Percentiles rank a stretch among this genome's conserved stretches.
Conservation (phyloP, 2,329 filamentous ascomycete species). For the Aureobasidium sp. region DNA sequence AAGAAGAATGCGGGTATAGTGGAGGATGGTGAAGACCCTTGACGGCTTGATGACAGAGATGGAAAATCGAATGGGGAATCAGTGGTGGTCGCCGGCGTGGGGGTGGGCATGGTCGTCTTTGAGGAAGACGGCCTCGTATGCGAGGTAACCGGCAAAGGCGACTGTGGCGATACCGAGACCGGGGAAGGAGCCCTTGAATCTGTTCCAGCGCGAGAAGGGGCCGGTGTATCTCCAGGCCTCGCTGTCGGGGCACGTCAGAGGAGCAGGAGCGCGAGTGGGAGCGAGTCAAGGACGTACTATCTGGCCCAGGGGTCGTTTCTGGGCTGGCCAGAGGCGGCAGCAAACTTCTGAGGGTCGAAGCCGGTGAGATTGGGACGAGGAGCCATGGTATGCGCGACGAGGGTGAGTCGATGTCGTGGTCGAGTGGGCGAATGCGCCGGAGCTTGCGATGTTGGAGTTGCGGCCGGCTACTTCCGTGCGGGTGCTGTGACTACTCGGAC, state of each 20-base stretch:
- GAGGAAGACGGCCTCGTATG: conserved; percentile 82
- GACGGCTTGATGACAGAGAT: conserved; percentile 8
- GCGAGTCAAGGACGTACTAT: conserved; percentile 42
- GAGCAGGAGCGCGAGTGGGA: background rate
- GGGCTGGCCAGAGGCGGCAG: conserved; percentile 57
- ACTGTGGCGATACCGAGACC: conserved; percentile 88
- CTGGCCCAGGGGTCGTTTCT: conserved; percentile 57
- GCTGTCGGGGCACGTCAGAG: conserved; percentile 42
- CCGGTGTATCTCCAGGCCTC: conserved; percentile 94
- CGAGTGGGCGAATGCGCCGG: background rate
- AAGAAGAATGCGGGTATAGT: background rate
- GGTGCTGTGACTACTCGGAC: background rate
- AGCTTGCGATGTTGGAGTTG: background rate
- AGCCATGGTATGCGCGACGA: conserved; percentile 45
- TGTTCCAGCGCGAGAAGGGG: conserved; percentile 79
- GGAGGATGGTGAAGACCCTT: background rate
- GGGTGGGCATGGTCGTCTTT: conserved; percentile 49
- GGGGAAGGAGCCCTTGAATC: conserved; percentile 79
- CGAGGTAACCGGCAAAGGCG: conserved; percentile 83
- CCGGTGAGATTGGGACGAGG: conserved; percentile 71
- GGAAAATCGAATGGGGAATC: background rate
- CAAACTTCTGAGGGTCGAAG: conserved; percentile 80
- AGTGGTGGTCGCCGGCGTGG: conserved; percentile 22
- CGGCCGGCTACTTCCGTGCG: background rate
- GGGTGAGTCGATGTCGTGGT: background rate